Percentiles rank a stretch among this genome's conserved stretches.
Evolutionary conservation across 2,329 filamentous ascomycete species (phyloP).

Genomic region (Coleophoma cylindrospora): DNA sequence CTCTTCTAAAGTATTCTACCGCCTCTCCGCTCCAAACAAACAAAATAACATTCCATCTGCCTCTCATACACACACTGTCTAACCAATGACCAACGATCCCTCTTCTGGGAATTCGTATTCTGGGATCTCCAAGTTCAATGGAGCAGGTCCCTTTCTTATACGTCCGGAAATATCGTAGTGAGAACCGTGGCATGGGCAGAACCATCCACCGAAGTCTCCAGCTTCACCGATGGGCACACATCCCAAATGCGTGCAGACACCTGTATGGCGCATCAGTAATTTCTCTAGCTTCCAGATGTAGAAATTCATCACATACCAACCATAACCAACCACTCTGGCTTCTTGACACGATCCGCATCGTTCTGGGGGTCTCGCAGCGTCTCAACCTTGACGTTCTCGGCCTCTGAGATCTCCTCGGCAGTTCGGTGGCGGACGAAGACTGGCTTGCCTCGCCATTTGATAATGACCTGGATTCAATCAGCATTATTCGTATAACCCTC

Average conservation of each 20-base stretch:
- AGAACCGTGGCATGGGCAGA: constrained; percentile 99
- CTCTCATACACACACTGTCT: constrained; percentile 27
- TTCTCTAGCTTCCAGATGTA: not conserved
- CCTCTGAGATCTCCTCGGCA: constrained; percentile 85
- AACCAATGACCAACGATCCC: constrained; percentile 87
- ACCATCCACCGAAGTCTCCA: constrained; percentile 97
- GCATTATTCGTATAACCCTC: constrained; percentile 2
- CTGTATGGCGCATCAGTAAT: constrained; percentile 35
- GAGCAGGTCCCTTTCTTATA: constrained; percentile 94
- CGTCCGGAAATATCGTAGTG: constrained; percentile 99
- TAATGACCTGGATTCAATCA: constrained; percentile 67
- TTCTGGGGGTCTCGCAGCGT: constrained; percentile 84
- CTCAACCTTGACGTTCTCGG: constrained; percentile 80
- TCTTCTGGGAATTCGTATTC: constrained; percentile 91
- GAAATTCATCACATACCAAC: constrained; percentile 55
- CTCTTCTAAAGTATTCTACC: constrained; percentile 34
- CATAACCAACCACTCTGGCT: constrained; percentile 99
- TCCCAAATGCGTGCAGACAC: constrained; percentile 98
- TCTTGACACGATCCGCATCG: constrained; percentile 91
- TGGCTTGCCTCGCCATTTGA: constrained; percentile 99
- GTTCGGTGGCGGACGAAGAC: constrained; percentile 99
- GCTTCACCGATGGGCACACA: constrained; percentile 99
- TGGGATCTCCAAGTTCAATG: constrained; percentile 95
- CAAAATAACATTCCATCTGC: constrained; percentile 1
- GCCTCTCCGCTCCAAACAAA: constrained; percentile 46